Evolutionary conservation across 177 flowering plant species (phyloP), one percentile per base, ranked within the genome.

Genomic region (Vitis hybrid): DNA sequence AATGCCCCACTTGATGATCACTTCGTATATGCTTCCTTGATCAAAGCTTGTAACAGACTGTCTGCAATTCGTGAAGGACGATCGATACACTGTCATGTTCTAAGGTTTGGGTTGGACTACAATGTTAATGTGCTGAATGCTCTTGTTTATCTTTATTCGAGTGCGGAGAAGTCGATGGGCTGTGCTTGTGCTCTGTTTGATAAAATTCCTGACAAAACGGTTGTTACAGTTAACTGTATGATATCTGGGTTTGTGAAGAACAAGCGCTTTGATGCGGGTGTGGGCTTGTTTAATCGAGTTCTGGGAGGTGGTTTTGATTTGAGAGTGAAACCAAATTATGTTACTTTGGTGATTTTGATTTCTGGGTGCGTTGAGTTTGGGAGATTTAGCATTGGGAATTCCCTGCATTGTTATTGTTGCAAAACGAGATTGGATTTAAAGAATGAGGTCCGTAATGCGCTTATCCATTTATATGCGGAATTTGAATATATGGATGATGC

Each of bases 171-270:
- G 30, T 76, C 65, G 49, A 19, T 80, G 6, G 50, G 46, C 19
- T 68, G 58, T 58, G 70, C 80, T 2, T 60, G 58, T 48, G 56
- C 40, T 27, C 13, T 75, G 77, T 79, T 75, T 70, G 79, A 75
- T 52, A 49, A 9, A 56, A 56, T 75, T 66, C 60, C 71, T 52
- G 74, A 76, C 9, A 77, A 58, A 74, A 80, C 56, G 3, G 30
- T 80, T 56, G 77, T 77, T 17, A 71, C 69, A 9, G 65, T 76
- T 57, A 76, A 80, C 60, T 73, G 71, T 62, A 73, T 80, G 82
- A 56, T 76, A 13, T 76, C 78, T 65, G 78, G 78, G 66, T 61
- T 70, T 58, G 19, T 74, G 55, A 74, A 71, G 54, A 76, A 70
- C 62, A 64, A 69, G 62, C 70, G 51, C 55, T 72, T 80, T 24